Evolutionary conservation across 2,329 filamentous ascomycete species (phyloP), one percentile per base, ranked within the genome.

Genomic region (Pestalotiopsis sp.): DNA sequence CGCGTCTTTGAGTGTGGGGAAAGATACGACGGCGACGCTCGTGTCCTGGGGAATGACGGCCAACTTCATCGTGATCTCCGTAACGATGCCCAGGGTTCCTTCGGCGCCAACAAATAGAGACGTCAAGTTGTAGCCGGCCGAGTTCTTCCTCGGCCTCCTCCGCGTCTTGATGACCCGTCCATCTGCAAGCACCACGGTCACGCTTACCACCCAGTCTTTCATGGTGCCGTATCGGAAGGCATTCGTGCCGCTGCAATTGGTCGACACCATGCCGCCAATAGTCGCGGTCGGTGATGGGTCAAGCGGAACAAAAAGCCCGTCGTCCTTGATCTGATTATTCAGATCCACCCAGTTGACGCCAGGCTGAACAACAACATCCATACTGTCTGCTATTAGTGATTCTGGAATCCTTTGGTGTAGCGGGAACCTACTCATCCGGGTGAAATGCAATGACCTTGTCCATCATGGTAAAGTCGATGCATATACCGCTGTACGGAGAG

Each of bases 151-250:
- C 2, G 92, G 91, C 3, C 91, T 83, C 49, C 85, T 83, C 12
- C 91, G 83, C 0, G 91, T 93, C 75, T 92, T 93, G 78, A 94
- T 89, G 20, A 82, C 69, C 0, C 84, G 86, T 0, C 91, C 91
- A 75, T 93, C 90, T 0, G 91, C 88, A 57, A 93, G 82, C 0
- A 93, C 91, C 0, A 92, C 90, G 0, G 91, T 93, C 27, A 93
- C 77, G 71, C 90, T 92, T 69, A 93, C 82, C 1, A 93, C 91
- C 85, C 90, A 93, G 71, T 93, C 91, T 72, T 91, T 92, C 91
- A 93, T 93, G 0, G 91, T 92, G 0, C 91, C 91, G 74, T 93
- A 93, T 65, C 90, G 82, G 68, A 87, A 83, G 1, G 87, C 86
- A 72, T 89, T 88, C 0, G 87, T 89, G 0, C 87, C 87, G 66